Evolutionary conservation across 192 early-diverging fungal species (phyloP), one percentile per base, ranked within the genome.

Genomic region (Linderina pennispora): DNA sequence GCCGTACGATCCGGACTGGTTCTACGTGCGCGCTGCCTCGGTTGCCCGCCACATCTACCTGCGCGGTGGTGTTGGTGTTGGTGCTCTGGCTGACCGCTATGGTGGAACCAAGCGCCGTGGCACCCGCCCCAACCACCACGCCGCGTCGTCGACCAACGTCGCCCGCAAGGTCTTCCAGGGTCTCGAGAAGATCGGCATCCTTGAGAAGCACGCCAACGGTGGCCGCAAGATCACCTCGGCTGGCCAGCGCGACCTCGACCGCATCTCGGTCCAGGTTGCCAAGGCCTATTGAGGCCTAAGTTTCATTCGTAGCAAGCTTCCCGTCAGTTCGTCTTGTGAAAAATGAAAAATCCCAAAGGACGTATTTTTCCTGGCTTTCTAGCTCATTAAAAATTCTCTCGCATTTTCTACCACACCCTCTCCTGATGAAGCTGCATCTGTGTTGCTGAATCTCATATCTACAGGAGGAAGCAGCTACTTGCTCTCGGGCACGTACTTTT

Each of bases 1-100:
- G 55, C 97, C 97, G 26, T 90, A 94, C 77, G 94, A 99, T 68
- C 86, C 89, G 40, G 97, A 99, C 82, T 99, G 94, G 94, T 99
- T 86, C 88, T 99, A 94, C 81, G 73, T 95, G 50, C 92, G 93
- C 57, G 92, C 93, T 56, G 91, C 94, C 36, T 82, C 90, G 41
- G 77, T 92, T 62, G 97, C 97, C 63, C 93, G 97, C 53, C 93
- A 97, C 79, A 86, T 99, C 77, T 99, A 99, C 87, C 81, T 99
- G 65, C 82, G 80, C 69, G 54, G 52, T 15, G 80, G 83, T 56
- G 88, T 94, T 59, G 97, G 97, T 69, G 82, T 97, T 48, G 97
- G 94, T 73, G 91, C 84, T 24, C 79, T 97, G 48, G 84, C 84
- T 71, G 96, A 94, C 84, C 80, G 87, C 50, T 88, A 93, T 76